These are phyloP conservation scores for Talaromyces sp. DNA, from an alignment of 2,329 filamentous ascomycete species.

Conservation along the genomic window DNA sequence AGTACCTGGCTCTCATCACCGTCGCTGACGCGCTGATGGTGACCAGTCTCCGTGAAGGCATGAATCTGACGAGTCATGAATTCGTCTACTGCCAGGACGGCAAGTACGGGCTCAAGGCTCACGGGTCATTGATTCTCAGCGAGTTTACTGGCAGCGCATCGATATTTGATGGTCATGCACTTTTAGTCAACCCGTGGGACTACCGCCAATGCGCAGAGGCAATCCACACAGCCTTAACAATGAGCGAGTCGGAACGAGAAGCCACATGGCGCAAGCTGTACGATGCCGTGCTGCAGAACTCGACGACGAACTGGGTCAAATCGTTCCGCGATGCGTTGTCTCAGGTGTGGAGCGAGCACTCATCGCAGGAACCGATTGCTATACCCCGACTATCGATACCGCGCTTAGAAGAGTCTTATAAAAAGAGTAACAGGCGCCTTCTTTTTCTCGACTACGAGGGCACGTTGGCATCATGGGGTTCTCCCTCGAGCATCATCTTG, in stretches of 20 bases:
- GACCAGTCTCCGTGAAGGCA: slow-evolving; percentile 89
- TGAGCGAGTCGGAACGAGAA: slow-evolving; percentile 69
- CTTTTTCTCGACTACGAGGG: slow-evolving; percentile 94
- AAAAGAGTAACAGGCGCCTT: slow-evolving; percentile 60
- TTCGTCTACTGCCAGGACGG: slow-evolving; percentile 93
- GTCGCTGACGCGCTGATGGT: slow-evolving; percentile 92
- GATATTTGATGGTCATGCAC: slow-evolving; percentile 72
- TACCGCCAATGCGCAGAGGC: slow-evolving; percentile 83
- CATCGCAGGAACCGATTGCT: slow-evolving; percentile 75
- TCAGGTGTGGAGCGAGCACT: slow-evolving; percentile 76
- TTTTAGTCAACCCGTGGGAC: slow-evolving; percentile 93
- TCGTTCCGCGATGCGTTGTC: slow-evolving; percentile 67
- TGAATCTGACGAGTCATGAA: slow-evolving; percentile 95
- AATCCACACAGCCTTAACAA: slow-evolving; percentile 77
- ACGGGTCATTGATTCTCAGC: slow-evolving; percentile 84
- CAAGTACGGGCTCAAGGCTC: slow-evolving; percentile 65
- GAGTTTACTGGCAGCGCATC: slow-evolving; percentile 92
- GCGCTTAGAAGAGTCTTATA: slow-evolving; percentile 62
- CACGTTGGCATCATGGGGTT: slow-evolving; percentile 82
- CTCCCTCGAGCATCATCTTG: slow-evolving; percentile 76
- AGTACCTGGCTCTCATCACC: slow-evolving; percentile 86
- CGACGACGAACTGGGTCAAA: slow-evolving; percentile 80
- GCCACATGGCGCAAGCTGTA: slow-evolving; percentile 70
- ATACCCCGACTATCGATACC: slow-evolving; percentile 77
- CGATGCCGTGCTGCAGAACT: slow-evolving; percentile 70